A percentile compares a stretch with the other conserved stretches of the same genome.
These are phyloP conservation scores for Datura wrightii DNA, from an alignment of 257 asterid genomes.

Conservation along the genomic window DNA sequence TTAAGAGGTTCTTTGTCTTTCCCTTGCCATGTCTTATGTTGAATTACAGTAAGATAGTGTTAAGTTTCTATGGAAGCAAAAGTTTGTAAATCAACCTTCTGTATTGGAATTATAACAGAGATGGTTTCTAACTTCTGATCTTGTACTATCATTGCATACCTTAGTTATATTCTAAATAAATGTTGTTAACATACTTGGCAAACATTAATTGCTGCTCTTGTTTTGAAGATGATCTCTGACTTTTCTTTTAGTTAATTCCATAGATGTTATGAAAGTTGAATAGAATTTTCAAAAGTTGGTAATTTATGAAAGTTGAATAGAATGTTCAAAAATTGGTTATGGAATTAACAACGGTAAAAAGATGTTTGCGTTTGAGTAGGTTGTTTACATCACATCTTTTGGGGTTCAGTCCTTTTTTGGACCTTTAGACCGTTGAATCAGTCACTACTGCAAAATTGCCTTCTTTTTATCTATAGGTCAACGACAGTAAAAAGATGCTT, in stretches of 20 bases:
- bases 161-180: neutral
- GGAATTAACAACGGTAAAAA: neutral
- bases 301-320: neutral
- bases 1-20: neutral
- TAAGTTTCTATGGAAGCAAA: neutral
- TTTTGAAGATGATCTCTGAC: neutral
- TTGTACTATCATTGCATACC: neutral
- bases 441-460: no score
- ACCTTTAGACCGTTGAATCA: no score
- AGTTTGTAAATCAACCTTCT: slow-evolving; percentile 26
- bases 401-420: no score
- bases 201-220: neutral
- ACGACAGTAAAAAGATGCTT: no score
- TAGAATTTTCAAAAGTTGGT: neutral
- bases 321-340: neutral
- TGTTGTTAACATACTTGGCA: neutral
- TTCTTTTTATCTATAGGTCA: no score
- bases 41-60: slow-evolving; percentile 23
- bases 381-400: no score
- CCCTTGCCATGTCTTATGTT: neutral
- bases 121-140: slow-evolving; percentile 14
- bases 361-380: no score
- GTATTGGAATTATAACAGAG: slow-evolving; percentile 24
- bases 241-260: neutral
- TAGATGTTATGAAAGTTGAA: neutral